Evolutionary conservation across 257 asterid species (phyloP).

Genomic region (Solanum microdontum): DNA sequence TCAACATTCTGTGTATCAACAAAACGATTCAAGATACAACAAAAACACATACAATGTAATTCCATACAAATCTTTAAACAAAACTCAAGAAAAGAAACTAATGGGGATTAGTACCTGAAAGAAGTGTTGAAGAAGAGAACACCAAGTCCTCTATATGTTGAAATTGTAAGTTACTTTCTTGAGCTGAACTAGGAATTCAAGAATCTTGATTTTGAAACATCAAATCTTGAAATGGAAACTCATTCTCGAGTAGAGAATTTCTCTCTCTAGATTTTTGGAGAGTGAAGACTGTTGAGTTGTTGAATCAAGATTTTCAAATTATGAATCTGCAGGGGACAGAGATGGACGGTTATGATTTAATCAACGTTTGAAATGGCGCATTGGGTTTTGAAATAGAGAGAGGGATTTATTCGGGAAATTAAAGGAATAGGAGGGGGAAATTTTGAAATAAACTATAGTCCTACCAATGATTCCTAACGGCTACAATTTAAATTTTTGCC

Average conservation of each 20-base stretch:
- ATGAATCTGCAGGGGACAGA: background rate
- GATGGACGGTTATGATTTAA: constrained; percentile 29
- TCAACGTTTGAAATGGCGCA: constrained; percentile 21
- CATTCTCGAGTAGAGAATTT: background rate
- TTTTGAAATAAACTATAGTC: background rate
- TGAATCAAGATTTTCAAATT: background rate
- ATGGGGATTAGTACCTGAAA: constrained; percentile 34
- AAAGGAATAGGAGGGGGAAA: background rate
- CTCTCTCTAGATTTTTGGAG: background rate
- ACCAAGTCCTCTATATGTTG: constrained; percentile 40
- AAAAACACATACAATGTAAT: background rate
- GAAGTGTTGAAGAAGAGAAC: constrained; percentile 50
- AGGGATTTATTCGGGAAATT: constrained; percentile 8
- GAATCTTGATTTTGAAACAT: background rate
- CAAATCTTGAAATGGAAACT: background rate
- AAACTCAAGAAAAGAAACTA: background rate
- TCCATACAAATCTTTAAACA: background rate
- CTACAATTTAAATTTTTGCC: constrained; percentile 27
- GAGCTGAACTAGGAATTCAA: constrained; percentile 2
- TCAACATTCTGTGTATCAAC: constrained; percentile 63
- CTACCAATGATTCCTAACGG: constrained; percentile 25
- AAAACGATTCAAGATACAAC: background rate
- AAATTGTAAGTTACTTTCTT: constrained; percentile 23
- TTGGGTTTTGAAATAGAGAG: constrained; percentile 26
- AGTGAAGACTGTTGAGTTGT: background rate